phyloP scores from a whole-genome alignment of 1,284 basidiomycete genomes.

The Leccinum subfulvum region DNA sequence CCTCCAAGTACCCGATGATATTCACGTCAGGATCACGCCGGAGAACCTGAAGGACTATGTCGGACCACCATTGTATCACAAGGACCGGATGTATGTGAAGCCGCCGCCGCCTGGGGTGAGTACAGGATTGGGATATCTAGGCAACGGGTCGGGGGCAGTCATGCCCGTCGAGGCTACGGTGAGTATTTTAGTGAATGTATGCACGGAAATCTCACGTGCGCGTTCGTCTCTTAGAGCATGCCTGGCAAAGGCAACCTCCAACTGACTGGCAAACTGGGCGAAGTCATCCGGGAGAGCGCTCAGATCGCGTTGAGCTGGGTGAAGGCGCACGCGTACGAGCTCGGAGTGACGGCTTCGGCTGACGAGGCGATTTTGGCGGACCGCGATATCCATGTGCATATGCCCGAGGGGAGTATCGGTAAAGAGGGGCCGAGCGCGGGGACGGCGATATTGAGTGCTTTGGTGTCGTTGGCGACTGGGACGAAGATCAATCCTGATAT shows the following conservation, averaged over 20 bases:
- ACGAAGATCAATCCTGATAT: conserved; percentile 83
- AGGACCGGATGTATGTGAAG: conserved; percentile 86
- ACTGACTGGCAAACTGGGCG: conserved; percentile 95
- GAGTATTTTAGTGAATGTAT: conserved; percentile 30
- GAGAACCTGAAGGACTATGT: conserved; percentile 96
- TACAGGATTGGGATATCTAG: conserved; percentile 92
- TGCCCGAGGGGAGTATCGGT: conserved; percentile 93
- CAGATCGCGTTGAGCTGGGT: conserved; percentile 94
- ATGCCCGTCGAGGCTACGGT: conserved; percentile 97
- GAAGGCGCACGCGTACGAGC: conserved; percentile 83
- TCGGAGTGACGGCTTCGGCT: conserved; percentile 78
- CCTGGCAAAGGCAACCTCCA: conserved; percentile 89
- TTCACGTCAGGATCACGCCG: conserved; percentile 80
- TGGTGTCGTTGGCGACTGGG: conserved; percentile 88
- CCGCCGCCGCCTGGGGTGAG: conserved; percentile 89
- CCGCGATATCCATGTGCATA: conserved; percentile 88
- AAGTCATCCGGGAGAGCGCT: conserved; percentile 95
- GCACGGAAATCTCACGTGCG: neutral
- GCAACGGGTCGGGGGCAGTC: conserved; percentile 93
- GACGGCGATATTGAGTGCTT: conserved; percentile 88
- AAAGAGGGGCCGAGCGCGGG: conserved; percentile 69
- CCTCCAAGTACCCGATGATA: conserved; percentile 75
- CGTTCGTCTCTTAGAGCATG: conserved; percentile 62
- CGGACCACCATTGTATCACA: conserved; percentile 93
- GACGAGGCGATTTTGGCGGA: conserved; percentile 81